Conservation (phyloP, 106 monocot genomes). For the Dendrobium huoshanense region DNA sequence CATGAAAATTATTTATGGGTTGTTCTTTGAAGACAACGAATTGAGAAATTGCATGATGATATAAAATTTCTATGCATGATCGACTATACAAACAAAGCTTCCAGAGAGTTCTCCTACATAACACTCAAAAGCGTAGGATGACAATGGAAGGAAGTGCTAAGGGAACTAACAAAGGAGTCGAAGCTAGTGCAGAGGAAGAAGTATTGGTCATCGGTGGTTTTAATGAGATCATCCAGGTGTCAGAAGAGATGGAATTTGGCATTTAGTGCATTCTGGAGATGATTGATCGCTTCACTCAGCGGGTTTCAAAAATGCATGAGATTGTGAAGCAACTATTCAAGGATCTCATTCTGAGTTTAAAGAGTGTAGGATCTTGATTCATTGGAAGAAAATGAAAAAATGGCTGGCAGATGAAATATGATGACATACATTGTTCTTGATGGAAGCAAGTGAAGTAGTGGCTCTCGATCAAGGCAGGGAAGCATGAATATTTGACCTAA, state of each 20-base stretch:
- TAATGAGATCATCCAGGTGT: conserved; percentile 6
- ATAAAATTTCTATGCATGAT: no score
- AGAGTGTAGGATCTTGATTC: conserved; percentile 38
- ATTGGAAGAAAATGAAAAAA: conserved; percentile 71
- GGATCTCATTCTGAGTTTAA: conserved; percentile 20
- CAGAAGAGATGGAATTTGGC: conserved; percentile 17
- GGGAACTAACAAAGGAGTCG: neutral
- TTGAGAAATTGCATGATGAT: no score
- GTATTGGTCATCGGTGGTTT: neutral
- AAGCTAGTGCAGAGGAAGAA: neutral
- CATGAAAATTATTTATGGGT: no score
- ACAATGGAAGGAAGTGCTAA: neutral
- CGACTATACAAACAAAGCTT: no score
- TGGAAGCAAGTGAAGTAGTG: no score
- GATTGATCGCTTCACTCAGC: conserved; percentile 21
- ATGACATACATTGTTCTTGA: no score
- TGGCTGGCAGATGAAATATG: conserved; percentile 53
- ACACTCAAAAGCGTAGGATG: no score
- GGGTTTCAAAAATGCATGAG: conserved; percentile 13
- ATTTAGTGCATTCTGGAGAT: conserved; percentile 16
- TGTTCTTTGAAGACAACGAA: no score
- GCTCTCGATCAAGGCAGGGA: no score
- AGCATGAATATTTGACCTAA: no score
- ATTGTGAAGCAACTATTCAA: conserved; percentile 19
- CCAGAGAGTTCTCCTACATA: no score